Conservation (phyloP, 164 flowering plant genomes). For the Chimonanthus praecox region DNA sequence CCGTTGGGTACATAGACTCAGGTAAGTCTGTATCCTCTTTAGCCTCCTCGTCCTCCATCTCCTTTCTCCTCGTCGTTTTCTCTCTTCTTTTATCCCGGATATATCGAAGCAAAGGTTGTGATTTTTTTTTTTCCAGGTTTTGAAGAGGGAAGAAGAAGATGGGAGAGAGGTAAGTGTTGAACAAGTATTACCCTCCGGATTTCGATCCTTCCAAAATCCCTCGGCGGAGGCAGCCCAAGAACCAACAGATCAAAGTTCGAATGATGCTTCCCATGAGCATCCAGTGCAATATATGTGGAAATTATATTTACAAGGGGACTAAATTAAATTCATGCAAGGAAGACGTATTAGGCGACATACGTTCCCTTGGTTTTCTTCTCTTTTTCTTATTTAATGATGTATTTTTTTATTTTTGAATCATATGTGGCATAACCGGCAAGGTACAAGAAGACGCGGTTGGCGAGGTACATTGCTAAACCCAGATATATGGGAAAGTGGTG, state of each 20-base stretch:
- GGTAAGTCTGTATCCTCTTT: too few relatives aligned
- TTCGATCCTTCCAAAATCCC: constrained; percentile 92
- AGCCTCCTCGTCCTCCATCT: too few relatives aligned
- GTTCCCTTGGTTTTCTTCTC: neutral
- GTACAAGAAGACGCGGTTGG: too few relatives aligned
- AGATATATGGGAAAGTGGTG: too few relatives aligned
- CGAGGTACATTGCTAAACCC: too few relatives aligned
- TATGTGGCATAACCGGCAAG: too few relatives aligned
- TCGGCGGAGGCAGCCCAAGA: constrained; percentile 57
- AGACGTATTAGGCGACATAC: constrained; percentile 78
- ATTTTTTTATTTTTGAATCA: neutral
- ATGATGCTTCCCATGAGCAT: constrained; percentile 98
- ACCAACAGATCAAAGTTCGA: constrained; percentile 84
- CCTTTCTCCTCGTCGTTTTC: neutral
- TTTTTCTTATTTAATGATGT: neutral
- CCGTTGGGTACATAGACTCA: too few relatives aligned
- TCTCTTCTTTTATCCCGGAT: neutral
- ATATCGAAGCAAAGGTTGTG: too few relatives aligned
- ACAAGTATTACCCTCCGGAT: constrained; percentile 95
- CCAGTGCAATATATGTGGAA: constrained; percentile 76
- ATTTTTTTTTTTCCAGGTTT: neutral
- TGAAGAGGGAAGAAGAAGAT: constrained; percentile 20
- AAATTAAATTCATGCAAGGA: constrained; percentile 92
- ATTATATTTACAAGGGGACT: constrained; percentile 86
- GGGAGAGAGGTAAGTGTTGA: constrained; percentile 88